Percentiles rank a stretch among this genome's conserved stretches.
phyloP scores from a whole-genome alignment of 495 filamentous ascomycete genomes.

The Penicillium simplicissimum region DNA sequence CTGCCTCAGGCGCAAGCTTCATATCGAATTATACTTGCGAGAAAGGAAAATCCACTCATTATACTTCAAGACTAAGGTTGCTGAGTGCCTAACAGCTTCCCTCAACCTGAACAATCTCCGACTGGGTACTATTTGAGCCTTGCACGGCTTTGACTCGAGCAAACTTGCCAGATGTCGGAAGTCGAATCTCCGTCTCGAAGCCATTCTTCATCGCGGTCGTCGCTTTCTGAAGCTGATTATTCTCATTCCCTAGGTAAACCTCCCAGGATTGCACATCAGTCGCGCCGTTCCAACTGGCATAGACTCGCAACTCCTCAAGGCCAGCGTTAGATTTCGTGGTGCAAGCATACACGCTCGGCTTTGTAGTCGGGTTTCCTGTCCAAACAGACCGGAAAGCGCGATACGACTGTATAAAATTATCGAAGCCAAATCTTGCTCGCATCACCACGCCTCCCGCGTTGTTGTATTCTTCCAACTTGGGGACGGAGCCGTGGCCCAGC shows the following conservation, averaged over 20 bases:
- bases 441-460: constrained; percentile 23
- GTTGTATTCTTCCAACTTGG: constrained; percentile 48
- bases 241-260: constrained; percentile 10
- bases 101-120: neutral
- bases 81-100: neutral
- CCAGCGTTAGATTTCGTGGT: neutral
- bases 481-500: constrained; percentile 42
- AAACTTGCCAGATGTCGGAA: constrained; percentile 31
- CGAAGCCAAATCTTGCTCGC: constrained; percentile 24
- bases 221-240: constrained; percentile 1
- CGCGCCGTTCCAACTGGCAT: constrained; percentile 41
- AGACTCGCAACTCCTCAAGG: constrained; percentile 5
- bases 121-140: neutral
- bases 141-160: constrained; percentile 44
- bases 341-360: constrained; percentile 25
- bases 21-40: no score
- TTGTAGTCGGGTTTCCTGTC: constrained; percentile 23
- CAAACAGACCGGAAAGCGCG: constrained; percentile 25
- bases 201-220: constrained; percentile 10
- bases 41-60: no score
- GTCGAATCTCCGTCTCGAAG: constrained; percentile 31
- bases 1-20: no score
- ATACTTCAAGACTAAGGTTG: no score
- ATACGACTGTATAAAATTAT: constrained; percentile 27
- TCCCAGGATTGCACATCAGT: constrained; percentile 27